These are phyloP conservation scores for Musa acuminata DNA, from an alignment of 176 grass and related monocot species.

Conservation along the genomic window DNA sequence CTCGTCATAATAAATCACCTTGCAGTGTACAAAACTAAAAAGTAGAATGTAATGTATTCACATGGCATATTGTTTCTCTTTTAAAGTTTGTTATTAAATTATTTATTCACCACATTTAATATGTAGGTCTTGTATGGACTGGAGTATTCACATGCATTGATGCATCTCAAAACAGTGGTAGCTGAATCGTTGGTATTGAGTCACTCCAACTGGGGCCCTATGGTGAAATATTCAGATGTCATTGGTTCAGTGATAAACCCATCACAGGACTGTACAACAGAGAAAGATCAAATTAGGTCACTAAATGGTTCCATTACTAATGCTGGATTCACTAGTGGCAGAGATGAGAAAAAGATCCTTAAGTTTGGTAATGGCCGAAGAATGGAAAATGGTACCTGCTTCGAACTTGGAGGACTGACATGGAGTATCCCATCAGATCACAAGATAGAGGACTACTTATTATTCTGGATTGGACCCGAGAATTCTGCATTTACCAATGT, in stretches of 20 bases:
- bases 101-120: slow-evolving; percentile 1
- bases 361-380: slow-evolving; percentile 29
- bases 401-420: slow-evolving; percentile 58
- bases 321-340: slow-evolving; percentile 12
- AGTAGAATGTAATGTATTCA: background rate
- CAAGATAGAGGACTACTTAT: slow-evolving; percentile 66
- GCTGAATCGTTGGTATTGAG: slow-evolving; percentile 30
- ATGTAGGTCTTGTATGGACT: slow-evolving; percentile 75
- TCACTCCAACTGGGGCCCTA: slow-evolving; percentile 9
- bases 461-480: slow-evolving; percentile 85
- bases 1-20: background rate
- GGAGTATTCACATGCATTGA: slow-evolving; percentile 65
- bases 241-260: slow-evolving; percentile 55
- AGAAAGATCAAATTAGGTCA: slow-evolving; percentile 13
- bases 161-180: slow-evolving; percentile 39
- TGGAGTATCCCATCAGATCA: slow-evolving; percentile 45
- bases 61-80: background rate
- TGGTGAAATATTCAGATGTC: slow-evolving; percentile 51
- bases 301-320: background rate
- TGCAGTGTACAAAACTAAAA: background rate
- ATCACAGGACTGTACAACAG: slow-evolving; percentile 29
- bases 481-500: slow-evolving; percentile 80
- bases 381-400: slow-evolving; percentile 31
- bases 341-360: slow-evolving; percentile 27
- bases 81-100: slow-evolving; percentile 8